Base-by-base conservation (phyloP, 352 stramenopile genomes). In the Blastocystis sp. region DNA sequence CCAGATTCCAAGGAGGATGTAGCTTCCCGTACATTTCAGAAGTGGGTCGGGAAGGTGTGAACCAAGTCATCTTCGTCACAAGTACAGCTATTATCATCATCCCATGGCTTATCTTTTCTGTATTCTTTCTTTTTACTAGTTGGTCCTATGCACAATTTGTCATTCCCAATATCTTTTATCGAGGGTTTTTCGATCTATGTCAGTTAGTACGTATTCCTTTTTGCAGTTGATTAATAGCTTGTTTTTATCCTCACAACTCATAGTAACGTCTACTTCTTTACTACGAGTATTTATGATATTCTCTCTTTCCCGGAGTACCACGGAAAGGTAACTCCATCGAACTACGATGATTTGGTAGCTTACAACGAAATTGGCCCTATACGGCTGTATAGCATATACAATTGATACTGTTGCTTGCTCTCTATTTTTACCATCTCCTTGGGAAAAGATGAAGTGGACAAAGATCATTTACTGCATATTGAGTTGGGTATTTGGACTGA, bases 61-160 rank as follows among this genome's bases (percentile, higher is more conserved):
- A 83, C 49, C 71, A 56, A 19, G 46, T 66, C 46, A 83, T 83
- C 46, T 83, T 83, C 51, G 51, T 83, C 11, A 42, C 71, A 27
- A 63, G 42, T 12, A 83, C 71, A 5, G 46, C 42, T 11, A 29
- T 59, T 6, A 66, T 63, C n/a, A 66, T 83, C 46, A 7, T 83
- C 24, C 71, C 71, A 27, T 83, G 71, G 71, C 43, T 83, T 37
- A 83, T 83, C 51, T 83, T 83, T 27, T 83, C 71, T 66, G 42
- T 46, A 32, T 83, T 65, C 29, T 83, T 65, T 66, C 56, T 83
- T 27, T 83, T 83, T 46, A 83, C 71, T 19, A 83, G 52, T 63
- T 83, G 71, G 71, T n/a, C 29, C 21, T 83, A 83, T 83, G 71
- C 71, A 27, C 71, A 83, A 42, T 83, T 83, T 29, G 71, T 83